Base-by-base conservation (phyloP, 2,329 filamentous ascomycete genomes). In the Phialocephala subalpina region DNA sequence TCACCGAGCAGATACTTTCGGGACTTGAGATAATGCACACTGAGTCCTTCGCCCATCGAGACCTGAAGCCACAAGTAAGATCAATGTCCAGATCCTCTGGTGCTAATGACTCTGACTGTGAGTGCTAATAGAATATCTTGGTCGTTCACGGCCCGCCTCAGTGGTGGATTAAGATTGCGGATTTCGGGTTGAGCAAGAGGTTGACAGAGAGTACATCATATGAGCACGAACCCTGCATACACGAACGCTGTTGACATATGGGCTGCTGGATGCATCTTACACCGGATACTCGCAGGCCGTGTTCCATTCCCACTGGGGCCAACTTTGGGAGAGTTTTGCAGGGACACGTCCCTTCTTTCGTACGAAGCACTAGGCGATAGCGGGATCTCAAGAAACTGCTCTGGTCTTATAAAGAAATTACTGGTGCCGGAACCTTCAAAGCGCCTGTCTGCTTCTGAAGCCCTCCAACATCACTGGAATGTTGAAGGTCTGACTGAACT, bases 101-200 rank as follows among this genome's bases (percentile, higher is more conserved):
- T 33, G 29, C 4, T 33, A 4, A 5, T 33, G 29, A 33, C 9
- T 4, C 29, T 33, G 29, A 33, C 29, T 33, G 9, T 33, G 29
- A 33, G 14, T 35, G 16, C 9, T 7, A 33, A 29, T 52, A 65
- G 63, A 65, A 65, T 25, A 42, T 65, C 18, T 45, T 65, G 18
- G 63, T 65, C 4, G 49, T 57, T 1, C n/a, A 63, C n/a, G 49
- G 40, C 4, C 35, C 49, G 7, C 65, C 65, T 1, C 3, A 14
- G 0, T 80, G 95, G 63, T 92, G 94, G 76, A 89, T 97, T 75
- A 97, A 97, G 78, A 87, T 98, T 58, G 94, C 94, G 38, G 95
- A 98, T 89, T 98, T 98, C 9, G n/a, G 56, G 16, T n/a, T 53
- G 12, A 53, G 14, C 5, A 53, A 53, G 20, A 16, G 49, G 14